phyloP scores from a whole-genome alignment of 2,329 filamentous ascomycete species.

The Fusarium globosum region DNA sequence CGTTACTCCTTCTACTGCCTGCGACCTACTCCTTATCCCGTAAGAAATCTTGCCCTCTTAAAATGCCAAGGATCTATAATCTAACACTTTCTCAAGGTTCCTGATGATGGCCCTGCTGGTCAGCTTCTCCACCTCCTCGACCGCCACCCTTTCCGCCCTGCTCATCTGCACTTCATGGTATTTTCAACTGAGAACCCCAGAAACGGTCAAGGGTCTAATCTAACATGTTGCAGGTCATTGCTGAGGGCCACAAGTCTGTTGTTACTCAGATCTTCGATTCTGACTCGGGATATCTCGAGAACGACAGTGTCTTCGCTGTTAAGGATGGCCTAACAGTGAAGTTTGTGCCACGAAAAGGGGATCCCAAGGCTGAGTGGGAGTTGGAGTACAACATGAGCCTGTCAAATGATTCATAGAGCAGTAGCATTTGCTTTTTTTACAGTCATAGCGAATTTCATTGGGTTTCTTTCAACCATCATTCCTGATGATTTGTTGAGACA shows the following conservation, averaged over 20 bases:
- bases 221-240: slow-evolving; percentile 50
- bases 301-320: slow-evolving; percentile 40
- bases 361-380: slow-evolving; percentile 34
- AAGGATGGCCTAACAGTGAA: slow-evolving; percentile 39
- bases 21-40: slow-evolving; percentile 67
- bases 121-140: slow-evolving; percentile 64
- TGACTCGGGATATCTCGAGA: slow-evolving; percentile 35
- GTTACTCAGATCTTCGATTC: slow-evolving; percentile 73
- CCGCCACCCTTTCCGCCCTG: slow-evolving; percentile 66
- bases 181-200: not conserved
- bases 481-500: not conserved
- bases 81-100: slow-evolving; percentile 42
- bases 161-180: slow-evolving; percentile 70
- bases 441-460: slow-evolving; percentile 2
- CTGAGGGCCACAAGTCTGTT: slow-evolving; percentile 72
- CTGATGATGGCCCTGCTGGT: slow-evolving; percentile 64
- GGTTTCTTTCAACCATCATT: not conserved
- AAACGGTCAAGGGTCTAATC: not conserved
- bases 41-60: slow-evolving; percentile 36
- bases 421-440: not conserved
- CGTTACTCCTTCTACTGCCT: slow-evolving; percentile 71
- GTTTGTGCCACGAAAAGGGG: slow-evolving; percentile 37
- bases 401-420: not conserved
- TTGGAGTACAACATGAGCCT: slow-evolving; percentile 34
- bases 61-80: not conserved